phyloP scores from a whole-genome alignment of 2,329 filamentous ascomycete species.

The Monilinia polystroma region DNA sequence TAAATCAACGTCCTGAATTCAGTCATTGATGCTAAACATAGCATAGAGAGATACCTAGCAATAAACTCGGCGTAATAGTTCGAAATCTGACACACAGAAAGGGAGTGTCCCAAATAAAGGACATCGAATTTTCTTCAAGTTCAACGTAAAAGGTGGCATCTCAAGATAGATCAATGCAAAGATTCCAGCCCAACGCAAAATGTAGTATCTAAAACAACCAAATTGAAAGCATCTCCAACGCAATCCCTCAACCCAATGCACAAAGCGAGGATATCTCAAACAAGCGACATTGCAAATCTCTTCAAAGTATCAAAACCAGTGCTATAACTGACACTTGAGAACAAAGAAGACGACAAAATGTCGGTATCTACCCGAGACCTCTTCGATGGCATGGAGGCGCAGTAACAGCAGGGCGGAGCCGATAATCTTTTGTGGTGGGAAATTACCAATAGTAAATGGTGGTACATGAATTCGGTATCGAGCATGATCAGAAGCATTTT shows the following conservation, averaged over 20 bases:
- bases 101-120: neutral
- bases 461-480: neutral
- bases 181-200: too few relatives aligned
- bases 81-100: neutral
- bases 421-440: neutral
- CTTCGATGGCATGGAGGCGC: neutral
- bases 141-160: too few relatives aligned
- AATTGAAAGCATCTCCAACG: too few relatives aligned
- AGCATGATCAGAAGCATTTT: neutral
- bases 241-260: too few relatives aligned
- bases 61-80: neutral
- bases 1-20: neutral
- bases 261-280: neutral
- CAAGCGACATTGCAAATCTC: neutral
- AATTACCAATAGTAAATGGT: neutral
- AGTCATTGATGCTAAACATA: neutral
- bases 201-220: too few relatives aligned
- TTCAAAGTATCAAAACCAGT: neutral
- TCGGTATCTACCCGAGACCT: neutral
- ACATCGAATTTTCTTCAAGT: too few relatives aligned
- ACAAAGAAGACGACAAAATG: neutral
- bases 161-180: too few relatives aligned
- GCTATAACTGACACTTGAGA: neutral
- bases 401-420: neutral
- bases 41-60: neutral